Evolutionary conservation across 495 filamentous ascomycete species (phyloP), one percentile per base, ranked within the genome.

Genomic region (Cercophora samala): DNA sequence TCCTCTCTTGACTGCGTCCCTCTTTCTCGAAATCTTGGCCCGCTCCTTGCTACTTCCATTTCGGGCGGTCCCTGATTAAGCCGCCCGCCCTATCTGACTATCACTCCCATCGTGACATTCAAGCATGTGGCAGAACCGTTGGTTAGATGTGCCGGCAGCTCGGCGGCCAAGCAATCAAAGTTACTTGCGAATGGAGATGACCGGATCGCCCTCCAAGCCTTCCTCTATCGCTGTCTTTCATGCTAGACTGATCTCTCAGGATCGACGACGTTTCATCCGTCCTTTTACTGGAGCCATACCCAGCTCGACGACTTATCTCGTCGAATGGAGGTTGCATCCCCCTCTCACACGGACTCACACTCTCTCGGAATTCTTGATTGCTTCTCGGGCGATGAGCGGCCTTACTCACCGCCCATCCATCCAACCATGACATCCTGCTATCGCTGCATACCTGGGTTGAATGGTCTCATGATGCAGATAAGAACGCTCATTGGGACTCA

Each of bases 241-340:
- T 18, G 25, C 26, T 13, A 23, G 25, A 37, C 63, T 26, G 17
- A 11, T 25, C 63, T 64, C 52, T 56, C 63, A 58, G 13, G 63
- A 64, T 64, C 63, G 63, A 64, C 63, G 26, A 64, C 63, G 53
- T 58, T 58, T 64, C 63, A 64, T 17, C 37, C 37, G 13, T 46
- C 13, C 11, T 56, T n/a, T 21, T 64, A 53, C 63, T 64, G 21
- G 53, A 58, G 24, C 23, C 58, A 60, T 23, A 26, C 56, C 56
- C 56, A 46, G 37, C 37, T 46, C 37, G 37, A 2, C 37, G 37
- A 46, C 37, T 46, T 46, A 46, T 46, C 37, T 46, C 13, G 0
- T 46, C 37, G 13, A 46, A 46, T 46, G 6, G 37, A 46, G 37
- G 37, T 46, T 46, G 37, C 37, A 46, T 46, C 37, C 37, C 15